Base-by-base conservation (phyloP, 495 filamentous ascomycete species). In the Neurospora sp. region DNA sequence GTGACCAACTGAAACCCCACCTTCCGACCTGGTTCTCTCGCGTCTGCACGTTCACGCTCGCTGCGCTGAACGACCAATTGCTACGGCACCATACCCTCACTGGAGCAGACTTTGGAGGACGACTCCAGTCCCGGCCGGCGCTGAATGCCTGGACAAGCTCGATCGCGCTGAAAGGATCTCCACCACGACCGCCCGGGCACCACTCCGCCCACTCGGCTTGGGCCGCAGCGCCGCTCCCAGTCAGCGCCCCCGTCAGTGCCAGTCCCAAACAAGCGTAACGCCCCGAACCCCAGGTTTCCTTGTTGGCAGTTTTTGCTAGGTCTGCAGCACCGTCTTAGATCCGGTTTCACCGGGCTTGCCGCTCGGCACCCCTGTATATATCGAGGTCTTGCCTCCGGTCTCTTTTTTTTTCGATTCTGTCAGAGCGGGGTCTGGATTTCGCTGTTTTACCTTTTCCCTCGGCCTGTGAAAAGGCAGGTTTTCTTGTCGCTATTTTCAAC, bases 271-370 rank as follows among this genome's bases (percentile, higher is more conserved):
- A 59, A 59, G 48, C 48, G 23, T 31, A 31, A 31, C 48, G 11
- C 48, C 44, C 12, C 2, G 48, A 59, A 62, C 54, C 54, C 54
- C 23, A 62, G 54, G 54, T 62, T 62, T 62, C 54, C 54, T 62
- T 62, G 54, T 62, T 35, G 48, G 11, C 23, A 62, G 54, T 35
- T 62, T 62, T 62, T 31, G 54, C 23, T 23, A n/a, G 48, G 20
- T 31, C 48, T 59, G 12, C 48, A 59, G 48, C 12, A 31, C 12
- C 12, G 23, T 62, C 54, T 62, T 62, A 62, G 54, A 62, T 35
- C 54, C 54, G 48, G 16, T 72, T 69, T 41, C 38, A n/a, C 48
- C 71, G 71, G 71, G 48, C 69, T 72, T 70, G 23, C 70, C 73
- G n/a, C n/a, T n/a, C n/a, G 72, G 69, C 41, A 27, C 72, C 73